phyloP scores from a whole-genome alignment of 2,329 filamentous ascomycete genomes.

The Xylogone sp. region DNA sequence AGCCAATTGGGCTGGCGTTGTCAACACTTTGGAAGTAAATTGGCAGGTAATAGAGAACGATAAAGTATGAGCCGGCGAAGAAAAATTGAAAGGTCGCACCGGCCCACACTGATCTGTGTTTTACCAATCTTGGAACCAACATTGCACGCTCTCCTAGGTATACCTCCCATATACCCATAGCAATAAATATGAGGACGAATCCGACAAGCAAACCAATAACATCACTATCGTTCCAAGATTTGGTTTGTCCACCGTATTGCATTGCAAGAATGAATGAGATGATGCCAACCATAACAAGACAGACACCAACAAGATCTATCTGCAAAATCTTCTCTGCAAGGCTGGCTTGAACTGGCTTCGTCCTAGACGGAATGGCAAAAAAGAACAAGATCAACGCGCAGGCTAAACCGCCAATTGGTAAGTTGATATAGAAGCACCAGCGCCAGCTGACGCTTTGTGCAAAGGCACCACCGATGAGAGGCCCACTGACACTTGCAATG shows the following conservation, averaged over 20 bases:
- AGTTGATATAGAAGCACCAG: slow-evolving; percentile 35
- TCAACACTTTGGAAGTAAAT: slow-evolving; percentile 26
- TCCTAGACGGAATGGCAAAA: slow-evolving; percentile 34
- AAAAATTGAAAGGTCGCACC: slow-evolving; percentile 2
- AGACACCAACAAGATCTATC: slow-evolving; percentile 41
- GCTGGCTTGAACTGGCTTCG: slow-evolving; percentile 28
- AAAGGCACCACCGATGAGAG: slow-evolving; percentile 28
- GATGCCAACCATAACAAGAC: slow-evolving; percentile 38
- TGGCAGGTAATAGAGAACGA: slow-evolving; percentile 13
- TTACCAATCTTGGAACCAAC: slow-evolving; percentile 10
- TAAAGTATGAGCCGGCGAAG: slow-evolving; percentile 1
- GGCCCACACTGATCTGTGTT: slow-evolving; percentile 10
- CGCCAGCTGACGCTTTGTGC: slow-evolving; percentile 29
- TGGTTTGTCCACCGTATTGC: slow-evolving; percentile 37
- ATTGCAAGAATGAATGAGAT: slow-evolving; percentile 39
- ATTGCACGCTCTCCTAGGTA: slow-evolving; percentile 17
- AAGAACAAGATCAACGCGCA: slow-evolving; percentile 34
- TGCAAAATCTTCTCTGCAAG: slow-evolving; percentile 39
- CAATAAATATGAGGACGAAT: slow-evolving; percentile 15
- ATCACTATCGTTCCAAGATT: slow-evolving; percentile 34
- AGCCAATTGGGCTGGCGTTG: slow-evolving; percentile 8
- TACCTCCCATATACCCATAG: slow-evolving; percentile 23
- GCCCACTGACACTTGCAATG: slow-evolving; percentile 17
- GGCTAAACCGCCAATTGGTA: slow-evolving; percentile 34
- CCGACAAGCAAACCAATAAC: slow-evolving; percentile 38